Evolutionary conservation across 441 rosid species (phyloP), one percentile per base, ranked within the genome.

Genomic region (Croton setiger): DNA sequence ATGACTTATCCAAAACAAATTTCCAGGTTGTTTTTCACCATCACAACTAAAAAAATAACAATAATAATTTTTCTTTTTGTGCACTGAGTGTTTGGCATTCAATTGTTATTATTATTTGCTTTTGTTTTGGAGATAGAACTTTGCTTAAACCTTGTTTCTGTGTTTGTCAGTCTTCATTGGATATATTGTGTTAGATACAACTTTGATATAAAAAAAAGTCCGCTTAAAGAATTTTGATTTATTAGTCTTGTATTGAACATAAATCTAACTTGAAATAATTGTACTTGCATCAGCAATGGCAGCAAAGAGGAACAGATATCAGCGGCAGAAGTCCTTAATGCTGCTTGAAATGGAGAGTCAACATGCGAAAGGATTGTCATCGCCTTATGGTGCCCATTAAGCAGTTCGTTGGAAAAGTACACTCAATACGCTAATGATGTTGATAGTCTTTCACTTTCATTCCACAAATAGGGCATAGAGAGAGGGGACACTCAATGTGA

Each of bases 311-410:
- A 95, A 92, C 81, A 79, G 85, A 81, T 89, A 95, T 69, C 97
- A 90, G 63, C 85, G 98, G 71, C 97, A 92, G 72, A 95, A 90
- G 77, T 92, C 99, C 4, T 63, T 92, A 73, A 90, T 95, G 99
- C 85, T 78, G 72, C 87, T 88, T 10, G 99, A 92, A 81, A 85
- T 95, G 92, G 98, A 92, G 82, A 89, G 98, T 79, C 96, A 95
- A 68, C 99, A 90, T 12, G 99, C 97, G 0, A 92, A 92, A 77
- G 96, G 91, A 74, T 76, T 92, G 77, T 81, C 97, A 18, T 85
- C 96, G 3, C 91, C 93, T 10, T 77, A 85, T 20, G 90, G 84
- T 78, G 85, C 93, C 54, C 86, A 72, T 44, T 90, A 83, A 78
- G 58, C 68, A 31, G 49, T 35, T 39, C 17, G 13, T 23, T 56